These are phyloP conservation scores for Quercus cerris DNA, from an alignment of 306 rosid species.

Conservation along the genomic window DNA sequence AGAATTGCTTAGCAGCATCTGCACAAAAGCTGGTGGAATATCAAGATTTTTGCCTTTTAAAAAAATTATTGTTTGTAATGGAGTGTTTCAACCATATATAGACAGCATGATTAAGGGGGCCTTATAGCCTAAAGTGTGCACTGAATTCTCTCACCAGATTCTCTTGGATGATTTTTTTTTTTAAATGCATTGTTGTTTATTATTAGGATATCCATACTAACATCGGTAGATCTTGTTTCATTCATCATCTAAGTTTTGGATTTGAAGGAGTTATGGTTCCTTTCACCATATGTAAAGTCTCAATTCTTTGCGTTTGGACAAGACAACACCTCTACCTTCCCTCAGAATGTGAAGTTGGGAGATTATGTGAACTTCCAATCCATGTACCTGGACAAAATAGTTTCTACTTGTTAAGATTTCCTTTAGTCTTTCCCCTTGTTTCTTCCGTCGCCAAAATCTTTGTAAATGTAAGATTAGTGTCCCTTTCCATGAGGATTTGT, in stretches of 20 bases:
- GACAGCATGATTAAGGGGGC: neutral
- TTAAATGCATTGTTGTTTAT: neutral
- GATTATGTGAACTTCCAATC: neutral
- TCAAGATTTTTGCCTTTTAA: neutral
- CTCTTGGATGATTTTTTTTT: neutral
- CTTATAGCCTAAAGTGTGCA: neutral
- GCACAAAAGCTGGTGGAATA: neutral
- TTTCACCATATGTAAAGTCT: neutral
- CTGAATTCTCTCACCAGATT: neutral
- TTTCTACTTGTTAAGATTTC: no score
- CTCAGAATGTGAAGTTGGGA: neutral
- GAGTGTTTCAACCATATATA: neutral
- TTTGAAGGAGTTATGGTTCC: neutral
- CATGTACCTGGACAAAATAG: no score
- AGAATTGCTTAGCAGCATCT: slow-evolving; percentile 4
- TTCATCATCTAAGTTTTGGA: neutral
- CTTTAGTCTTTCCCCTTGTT: no score
- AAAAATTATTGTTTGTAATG: neutral
- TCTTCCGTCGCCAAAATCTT: no score
- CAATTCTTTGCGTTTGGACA: neutral
- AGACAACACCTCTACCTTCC: neutral
- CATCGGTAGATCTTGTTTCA: neutral
- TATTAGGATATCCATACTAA: neutral
- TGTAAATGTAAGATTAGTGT: no score
- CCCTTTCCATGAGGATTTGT: no score